Conservation (phyloP, 306 rosid species). For the Prunus mume region DNA sequence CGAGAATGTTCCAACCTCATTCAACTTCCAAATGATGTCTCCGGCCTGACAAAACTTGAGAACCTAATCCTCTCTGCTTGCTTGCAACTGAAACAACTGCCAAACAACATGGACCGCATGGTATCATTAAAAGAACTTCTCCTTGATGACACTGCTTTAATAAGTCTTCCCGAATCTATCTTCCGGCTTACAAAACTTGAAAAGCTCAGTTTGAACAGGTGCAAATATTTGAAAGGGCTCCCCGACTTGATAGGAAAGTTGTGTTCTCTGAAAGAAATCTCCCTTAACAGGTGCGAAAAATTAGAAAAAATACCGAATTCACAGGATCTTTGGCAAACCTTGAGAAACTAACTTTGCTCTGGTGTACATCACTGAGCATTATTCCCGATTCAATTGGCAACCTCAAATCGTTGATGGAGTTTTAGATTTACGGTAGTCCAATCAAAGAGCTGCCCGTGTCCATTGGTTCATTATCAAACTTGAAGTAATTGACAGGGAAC, state of each 20-base stretch:
- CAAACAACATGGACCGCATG: too few relatives aligned
- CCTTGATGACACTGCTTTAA: conserved; percentile 41
- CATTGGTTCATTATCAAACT: conserved; percentile 48
- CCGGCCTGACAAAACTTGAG: conserved; percentile 46
- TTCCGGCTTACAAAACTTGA: conserved; percentile 43
- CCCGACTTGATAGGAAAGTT: conserved; percentile 47
- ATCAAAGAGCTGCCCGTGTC: conserved; percentile 50
- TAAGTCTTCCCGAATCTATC: conserved; percentile 46
- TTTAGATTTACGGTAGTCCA: conserved; percentile 13
- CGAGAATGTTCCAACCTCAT: conserved; percentile 33
- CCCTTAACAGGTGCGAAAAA: conserved; percentile 32
- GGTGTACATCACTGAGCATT: conserved; percentile 44
- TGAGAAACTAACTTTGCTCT: not conserved
- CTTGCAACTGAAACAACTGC: conserved; percentile 39
- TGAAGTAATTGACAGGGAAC: conserved; percentile 33
- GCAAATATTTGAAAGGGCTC: conserved; percentile 34
- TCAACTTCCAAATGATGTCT: not conserved
- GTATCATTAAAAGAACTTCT: conserved; percentile 34
- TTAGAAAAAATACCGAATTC: conserved; percentile 49
- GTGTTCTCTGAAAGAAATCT: conserved; percentile 41
- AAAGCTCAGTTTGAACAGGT: conserved; percentile 31
- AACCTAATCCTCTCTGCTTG: conserved; percentile 42
- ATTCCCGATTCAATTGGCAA: conserved; percentile 47
- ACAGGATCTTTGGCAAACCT: conserved; percentile 26
- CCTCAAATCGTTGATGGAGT: conserved; percentile 35